Conservation (phyloP, 768 basidiomycete genomes). For the Russula sp. region DNA sequence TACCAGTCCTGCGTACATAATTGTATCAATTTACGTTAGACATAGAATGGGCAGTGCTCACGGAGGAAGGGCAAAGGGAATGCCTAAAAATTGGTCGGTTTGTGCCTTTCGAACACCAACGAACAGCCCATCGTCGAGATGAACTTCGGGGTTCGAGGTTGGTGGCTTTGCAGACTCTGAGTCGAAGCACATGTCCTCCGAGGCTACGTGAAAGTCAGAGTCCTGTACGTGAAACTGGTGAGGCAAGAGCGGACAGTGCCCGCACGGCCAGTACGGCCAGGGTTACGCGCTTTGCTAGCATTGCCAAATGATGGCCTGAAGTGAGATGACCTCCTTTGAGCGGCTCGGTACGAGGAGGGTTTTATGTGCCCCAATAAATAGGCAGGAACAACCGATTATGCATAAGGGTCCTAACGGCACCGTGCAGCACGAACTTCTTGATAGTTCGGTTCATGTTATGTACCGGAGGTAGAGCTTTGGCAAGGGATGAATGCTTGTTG, state of each 20-base stretch:
- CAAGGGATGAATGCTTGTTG: neutral
- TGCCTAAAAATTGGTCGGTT: slow-evolving; percentile 40
- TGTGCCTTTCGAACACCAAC: slow-evolving; percentile 33
- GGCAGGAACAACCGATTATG: neutral
- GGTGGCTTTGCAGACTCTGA: neutral
- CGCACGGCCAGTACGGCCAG: slow-evolving; percentile 13
- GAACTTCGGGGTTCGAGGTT: slow-evolving; percentile 24
- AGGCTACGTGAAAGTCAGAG: neutral
- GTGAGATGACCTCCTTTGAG: neutral
- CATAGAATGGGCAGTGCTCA: slow-evolving; percentile 29
- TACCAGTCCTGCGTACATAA: slow-evolving; percentile 33
- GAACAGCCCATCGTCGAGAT: slow-evolving; percentile 36
- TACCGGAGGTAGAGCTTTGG: neutral
- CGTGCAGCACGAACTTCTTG: neutral
- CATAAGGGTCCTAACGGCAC: neutral
- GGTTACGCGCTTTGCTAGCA: slow-evolving; percentile 9
- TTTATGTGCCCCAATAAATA: slow-evolving; percentile 10
- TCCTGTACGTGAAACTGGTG: slow-evolving; percentile 9
- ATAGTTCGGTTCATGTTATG: slow-evolving; percentile 15
- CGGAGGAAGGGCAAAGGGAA: slow-evolving; percentile 44
- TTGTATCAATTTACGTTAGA: too few species aligned
- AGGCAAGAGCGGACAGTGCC: slow-evolving; percentile 18
- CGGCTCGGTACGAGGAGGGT: neutral
- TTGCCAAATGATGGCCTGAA: neutral
- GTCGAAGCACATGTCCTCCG: neutral